Evolutionary conservation across 495 filamentous ascomycete genomes (phyloP).

Genomic region (Elaphomyces granulatus): DNA sequence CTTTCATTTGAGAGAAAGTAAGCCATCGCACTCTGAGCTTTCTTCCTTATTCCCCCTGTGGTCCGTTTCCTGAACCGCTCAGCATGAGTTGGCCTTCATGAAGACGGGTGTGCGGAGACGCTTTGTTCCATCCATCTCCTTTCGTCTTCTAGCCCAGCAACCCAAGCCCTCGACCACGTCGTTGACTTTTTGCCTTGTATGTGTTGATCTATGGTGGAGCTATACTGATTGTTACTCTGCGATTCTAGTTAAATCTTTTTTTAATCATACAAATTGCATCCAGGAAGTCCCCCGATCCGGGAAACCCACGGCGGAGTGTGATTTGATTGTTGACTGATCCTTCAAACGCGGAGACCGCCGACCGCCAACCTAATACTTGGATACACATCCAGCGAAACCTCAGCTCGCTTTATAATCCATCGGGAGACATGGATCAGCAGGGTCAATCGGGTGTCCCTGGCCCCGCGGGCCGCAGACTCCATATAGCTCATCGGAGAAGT

Average conservation of each 20-base stretch:
- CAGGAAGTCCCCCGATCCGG: neutral
- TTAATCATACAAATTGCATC: neutral
- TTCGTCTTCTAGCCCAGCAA: neutral
- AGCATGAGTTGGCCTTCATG: neutral
- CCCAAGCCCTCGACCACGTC: no score
- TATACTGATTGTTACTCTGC: no score
- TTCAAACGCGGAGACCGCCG: neutral
- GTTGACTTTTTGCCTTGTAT: no score
- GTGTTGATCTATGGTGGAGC: no score
- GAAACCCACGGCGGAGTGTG: neutral
- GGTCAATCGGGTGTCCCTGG: slow-evolving; percentile 63
- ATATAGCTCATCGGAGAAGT: slow-evolving; percentile 94
- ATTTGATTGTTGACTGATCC: neutral
- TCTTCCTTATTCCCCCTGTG: neutral
- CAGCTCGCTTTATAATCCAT: slow-evolving; percentile 7
- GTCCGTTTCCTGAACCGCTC: neutral
- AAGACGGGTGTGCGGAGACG: neutral
- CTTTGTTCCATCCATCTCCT: neutral
- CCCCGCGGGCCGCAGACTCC: slow-evolving; percentile 76
- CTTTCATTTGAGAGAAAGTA: neutral
- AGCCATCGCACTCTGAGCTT: neutral
- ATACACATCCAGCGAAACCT: no score
- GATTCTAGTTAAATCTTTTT: no score
- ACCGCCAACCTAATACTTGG: neutral
- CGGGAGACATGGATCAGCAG: slow-evolving; percentile 64